These are phyloP conservation scores for Sonneratia alba DNA, from an alignment of 345 rosid species.

Conservation along the genomic window DNA sequence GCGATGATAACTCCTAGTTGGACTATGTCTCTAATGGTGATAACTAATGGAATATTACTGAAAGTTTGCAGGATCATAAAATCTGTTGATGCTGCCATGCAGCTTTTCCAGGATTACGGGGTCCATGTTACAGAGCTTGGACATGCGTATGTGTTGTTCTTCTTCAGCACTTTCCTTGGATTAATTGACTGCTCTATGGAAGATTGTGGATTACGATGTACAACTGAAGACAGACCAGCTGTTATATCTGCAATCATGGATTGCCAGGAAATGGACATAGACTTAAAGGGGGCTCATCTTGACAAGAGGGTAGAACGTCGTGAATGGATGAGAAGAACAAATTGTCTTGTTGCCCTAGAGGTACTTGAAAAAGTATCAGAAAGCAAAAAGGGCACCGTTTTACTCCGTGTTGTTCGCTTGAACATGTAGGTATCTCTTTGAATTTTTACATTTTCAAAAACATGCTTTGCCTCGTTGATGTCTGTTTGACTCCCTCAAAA, in stretches of 20 bases:
- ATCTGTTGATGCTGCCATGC: constrained; percentile 37
- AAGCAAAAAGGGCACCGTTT: constrained; percentile 32
- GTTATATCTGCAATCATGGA: constrained; percentile 18
- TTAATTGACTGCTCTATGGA: constrained; percentile 33
- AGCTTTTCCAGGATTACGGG: constrained; percentile 32
- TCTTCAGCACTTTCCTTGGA: constrained; percentile 25
- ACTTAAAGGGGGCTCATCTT: constrained; percentile 12
- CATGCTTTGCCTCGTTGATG: neutral
- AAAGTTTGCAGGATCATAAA: constrained; percentile 37
- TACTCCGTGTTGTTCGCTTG: constrained; percentile 42
- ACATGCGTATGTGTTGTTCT: constrained; percentile 36
- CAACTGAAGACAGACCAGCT: constrained; percentile 13
- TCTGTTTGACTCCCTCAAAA: neutral
- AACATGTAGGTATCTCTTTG: constrained; percentile 31
- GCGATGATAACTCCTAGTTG: neutral
- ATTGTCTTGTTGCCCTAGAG: constrained; percentile 36
- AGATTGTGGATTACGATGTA: constrained; percentile 35
- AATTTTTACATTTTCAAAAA: neutral
- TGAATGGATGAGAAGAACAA: constrained; percentile 24
- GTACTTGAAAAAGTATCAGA: constrained; percentile 34
- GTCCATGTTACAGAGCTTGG: constrained; percentile 31
- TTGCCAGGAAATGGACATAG: constrained; percentile 28
- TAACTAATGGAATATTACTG: neutral
- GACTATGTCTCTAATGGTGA: neutral
- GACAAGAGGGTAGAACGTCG: constrained; percentile 20